phyloP scores from a whole-genome alignment of 1,284 basidiomycete genomes.

The Ustilago tritici region DNA sequence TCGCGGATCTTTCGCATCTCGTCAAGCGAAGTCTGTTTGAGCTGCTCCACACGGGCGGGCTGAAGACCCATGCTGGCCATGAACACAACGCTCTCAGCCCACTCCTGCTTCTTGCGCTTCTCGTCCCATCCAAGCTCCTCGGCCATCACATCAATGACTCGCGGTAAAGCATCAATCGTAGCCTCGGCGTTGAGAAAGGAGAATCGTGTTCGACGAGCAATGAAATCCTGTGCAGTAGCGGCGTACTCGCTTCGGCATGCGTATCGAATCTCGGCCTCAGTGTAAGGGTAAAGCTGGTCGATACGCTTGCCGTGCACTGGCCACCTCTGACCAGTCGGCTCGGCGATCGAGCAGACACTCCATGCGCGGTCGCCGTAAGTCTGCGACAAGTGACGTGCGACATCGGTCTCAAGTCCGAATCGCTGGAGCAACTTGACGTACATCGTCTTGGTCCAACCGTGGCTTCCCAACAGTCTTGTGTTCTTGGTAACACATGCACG shows the following conservation, averaged over 20 bases:
- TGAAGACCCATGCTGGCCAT: slow-evolving; percentile 71
- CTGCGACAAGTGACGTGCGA: slow-evolving; percentile 91
- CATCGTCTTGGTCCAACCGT: slow-evolving; percentile 95
- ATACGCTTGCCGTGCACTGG: slow-evolving; percentile 87
- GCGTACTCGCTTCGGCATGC: slow-evolving; percentile 92
- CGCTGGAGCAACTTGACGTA: slow-evolving; percentile 94
- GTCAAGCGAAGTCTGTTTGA: slow-evolving; percentile 53
- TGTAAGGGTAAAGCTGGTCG: slow-evolving; percentile 83
- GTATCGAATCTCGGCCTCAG: slow-evolving; percentile 93
- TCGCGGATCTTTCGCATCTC: slow-evolving; percentile 56
- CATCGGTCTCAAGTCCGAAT: slow-evolving; percentile 85
- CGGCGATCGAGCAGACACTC: slow-evolving; percentile 86
- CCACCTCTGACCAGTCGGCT: slow-evolving; percentile 83
- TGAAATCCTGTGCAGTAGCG: slow-evolving; percentile 87
- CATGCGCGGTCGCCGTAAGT: slow-evolving; percentile 96
- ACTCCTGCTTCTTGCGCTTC: slow-evolving; percentile 72
- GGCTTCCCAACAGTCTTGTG: slow-evolving; percentile 88
- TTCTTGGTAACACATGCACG: slow-evolving; percentile 80
- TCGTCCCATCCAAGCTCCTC: slow-evolving; percentile 85
- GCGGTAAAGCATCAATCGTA: slow-evolving; percentile 84
- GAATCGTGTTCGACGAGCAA: slow-evolving; percentile 89
- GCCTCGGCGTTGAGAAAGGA: slow-evolving; percentile 93
- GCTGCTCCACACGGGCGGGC: slow-evolving; percentile 53
- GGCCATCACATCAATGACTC: slow-evolving; percentile 90
- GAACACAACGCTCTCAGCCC: slow-evolving; percentile 64